Evolutionary conservation across 345 rosid genomes (phyloP).

Genomic region (Corchorus olitorius): DNA sequence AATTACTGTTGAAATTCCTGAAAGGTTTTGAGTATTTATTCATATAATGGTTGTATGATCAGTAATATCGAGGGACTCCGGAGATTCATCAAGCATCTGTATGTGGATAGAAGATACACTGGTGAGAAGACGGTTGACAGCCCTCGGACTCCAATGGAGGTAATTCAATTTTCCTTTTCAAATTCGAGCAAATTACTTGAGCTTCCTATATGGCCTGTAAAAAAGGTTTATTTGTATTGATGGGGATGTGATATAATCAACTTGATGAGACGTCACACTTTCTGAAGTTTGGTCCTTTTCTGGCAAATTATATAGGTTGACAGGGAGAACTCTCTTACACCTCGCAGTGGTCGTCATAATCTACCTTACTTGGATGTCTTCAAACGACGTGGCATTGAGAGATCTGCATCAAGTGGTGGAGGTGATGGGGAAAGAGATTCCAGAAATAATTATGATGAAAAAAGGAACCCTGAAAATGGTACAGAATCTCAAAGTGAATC

Average conservation of each 20-base stretch:
- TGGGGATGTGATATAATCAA: neutral
- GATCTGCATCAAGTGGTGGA: slow-evolving; percentile 75
- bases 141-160: slow-evolving; percentile 72
- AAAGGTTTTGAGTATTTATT: neutral
- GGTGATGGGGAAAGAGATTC: slow-evolving; percentile 38
- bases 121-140: slow-evolving; percentile 69
- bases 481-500: slow-evolving; percentile 55
- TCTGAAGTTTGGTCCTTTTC: neutral
- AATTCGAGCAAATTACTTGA: neutral
- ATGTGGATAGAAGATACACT: slow-evolving; percentile 75
- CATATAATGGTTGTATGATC: slow-evolving; percentile 23
- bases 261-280: neutral
- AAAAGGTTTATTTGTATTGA: neutral
- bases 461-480: slow-evolving; percentile 59
- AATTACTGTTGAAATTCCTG: neutral
- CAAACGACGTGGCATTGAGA: slow-evolving; percentile 62
- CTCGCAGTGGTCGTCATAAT: slow-evolving; percentile 57
- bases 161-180: slow-evolving; percentile 25
- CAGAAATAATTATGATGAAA: slow-evolving; percentile 38
- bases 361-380: slow-evolving; percentile 62
- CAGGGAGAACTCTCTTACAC: slow-evolving; percentile 48
- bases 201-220: neutral
- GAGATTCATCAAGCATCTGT: slow-evolving; percentile 83
- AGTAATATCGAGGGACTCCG: slow-evolving; percentile 81
- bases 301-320: slow-evolving; percentile 51